Conservation (phyloP, 2,329 filamentous ascomycete genomes). For the Mollisiaceae sp. region DNA sequence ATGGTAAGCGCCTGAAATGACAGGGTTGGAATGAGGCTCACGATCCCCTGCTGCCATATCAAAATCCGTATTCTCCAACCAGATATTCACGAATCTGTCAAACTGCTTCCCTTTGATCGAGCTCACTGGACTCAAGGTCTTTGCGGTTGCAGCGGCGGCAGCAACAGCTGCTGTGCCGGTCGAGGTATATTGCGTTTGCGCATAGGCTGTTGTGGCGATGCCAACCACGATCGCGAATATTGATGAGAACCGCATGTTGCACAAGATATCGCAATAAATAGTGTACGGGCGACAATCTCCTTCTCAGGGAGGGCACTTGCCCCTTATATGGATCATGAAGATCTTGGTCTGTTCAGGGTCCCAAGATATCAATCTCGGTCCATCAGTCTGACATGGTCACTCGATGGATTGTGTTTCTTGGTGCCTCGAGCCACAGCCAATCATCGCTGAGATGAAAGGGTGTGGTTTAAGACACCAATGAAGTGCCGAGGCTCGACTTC, state of each 20-base stretch:
- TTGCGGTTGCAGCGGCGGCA: slow-evolving; percentile 57
- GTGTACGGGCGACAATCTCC: neutral
- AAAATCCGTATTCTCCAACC: slow-evolving; percentile 77
- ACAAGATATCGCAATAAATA: neutral
- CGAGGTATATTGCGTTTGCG: slow-evolving; percentile 33
- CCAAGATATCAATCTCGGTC: slow-evolving; percentile 1
- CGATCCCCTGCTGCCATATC: slow-evolving; percentile 66
- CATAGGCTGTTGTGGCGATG: slow-evolving; percentile 41
- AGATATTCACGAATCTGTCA: slow-evolving; percentile 70
- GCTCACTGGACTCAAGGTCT: slow-evolving; percentile 64
- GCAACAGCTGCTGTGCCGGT: slow-evolving; percentile 30
- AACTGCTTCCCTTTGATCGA: slow-evolving; percentile 73
- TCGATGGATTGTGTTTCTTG: neutral
- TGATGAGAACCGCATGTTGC: slow-evolving; percentile 22
- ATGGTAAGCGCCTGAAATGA: neutral
- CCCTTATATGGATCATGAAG: slow-evolving; percentile 6
- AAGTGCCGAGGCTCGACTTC: neutral
- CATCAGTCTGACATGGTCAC: neutral
- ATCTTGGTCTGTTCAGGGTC: neutral
- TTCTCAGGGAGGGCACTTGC: neutral
- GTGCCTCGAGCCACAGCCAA: neutral
- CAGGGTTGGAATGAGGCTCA: slow-evolving; percentile 43
- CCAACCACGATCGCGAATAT: slow-evolving; percentile 8
- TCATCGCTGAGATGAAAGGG: neutral
- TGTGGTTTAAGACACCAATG: neutral